These are phyloP conservation scores for Orbilia ellipsospora DNA, from an alignment of 2,329 filamentous ascomycete species.

Conservation along the genomic window DNA sequence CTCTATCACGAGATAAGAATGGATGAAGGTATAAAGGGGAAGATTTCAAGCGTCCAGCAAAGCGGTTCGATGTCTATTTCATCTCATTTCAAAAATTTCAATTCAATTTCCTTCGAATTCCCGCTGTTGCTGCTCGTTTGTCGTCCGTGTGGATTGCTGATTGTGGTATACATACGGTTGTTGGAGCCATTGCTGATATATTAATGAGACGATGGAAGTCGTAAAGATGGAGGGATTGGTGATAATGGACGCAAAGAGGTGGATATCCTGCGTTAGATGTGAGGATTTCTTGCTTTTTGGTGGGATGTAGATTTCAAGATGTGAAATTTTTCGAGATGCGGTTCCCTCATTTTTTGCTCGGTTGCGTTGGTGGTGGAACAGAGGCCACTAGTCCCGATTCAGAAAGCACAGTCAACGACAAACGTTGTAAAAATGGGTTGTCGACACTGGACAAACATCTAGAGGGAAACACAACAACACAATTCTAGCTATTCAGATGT, in stretches of 20 bases:
- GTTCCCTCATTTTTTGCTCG: too few relatives aligned
- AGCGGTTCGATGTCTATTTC: slow-evolving; percentile 64
- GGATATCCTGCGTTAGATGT: slow-evolving; percentile 59
- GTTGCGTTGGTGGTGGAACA: slow-evolving; percentile 2
- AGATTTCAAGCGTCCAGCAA: slow-evolving; percentile 55
- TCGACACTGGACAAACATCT: slow-evolving; percentile 9
- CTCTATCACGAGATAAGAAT: too few relatives aligned
- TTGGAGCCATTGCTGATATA: slow-evolving; percentile 48
- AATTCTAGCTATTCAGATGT: not conserved
- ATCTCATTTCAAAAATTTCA: too few relatives aligned
- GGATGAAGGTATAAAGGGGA: too few relatives aligned
- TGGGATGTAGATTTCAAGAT: slow-evolving; percentile 14
- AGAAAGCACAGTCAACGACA: slow-evolving; percentile 53
- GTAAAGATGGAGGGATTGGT: slow-evolving; percentile 58
- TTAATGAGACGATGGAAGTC: slow-evolving; percentile 58
- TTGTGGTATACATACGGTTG: slow-evolving; percentile 42
- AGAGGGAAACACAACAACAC: slow-evolving; percentile 31
- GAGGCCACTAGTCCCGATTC: slow-evolving; percentile 20
- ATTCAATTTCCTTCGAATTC: too few relatives aligned
- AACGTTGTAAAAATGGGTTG: too few relatives aligned
- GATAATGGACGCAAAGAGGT: slow-evolving; percentile 58
- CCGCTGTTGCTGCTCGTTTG: slow-evolving; percentile 25
- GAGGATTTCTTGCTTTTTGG: not conserved
- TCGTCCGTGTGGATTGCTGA: not conserved
- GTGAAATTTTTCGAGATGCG: not conserved